Evolutionary conservation across 139 green algal species (phyloP).

Genomic region (Chlamydomonas incerta): DNA sequence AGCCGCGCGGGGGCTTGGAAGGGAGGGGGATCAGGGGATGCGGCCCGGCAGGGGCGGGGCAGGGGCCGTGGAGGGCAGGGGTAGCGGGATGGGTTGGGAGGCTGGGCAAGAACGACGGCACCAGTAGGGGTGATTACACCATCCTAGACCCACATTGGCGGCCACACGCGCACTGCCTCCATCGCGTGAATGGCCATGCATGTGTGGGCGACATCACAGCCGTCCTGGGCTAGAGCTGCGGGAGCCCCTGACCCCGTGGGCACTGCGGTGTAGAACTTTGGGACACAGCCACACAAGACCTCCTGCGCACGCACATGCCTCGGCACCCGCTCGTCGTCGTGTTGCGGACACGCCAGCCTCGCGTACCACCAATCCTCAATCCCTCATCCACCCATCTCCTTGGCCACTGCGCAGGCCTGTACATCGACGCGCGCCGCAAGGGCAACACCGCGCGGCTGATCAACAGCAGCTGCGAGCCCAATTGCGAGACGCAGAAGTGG

Average conservation of each 20-base stretch:
- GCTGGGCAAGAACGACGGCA: no score
- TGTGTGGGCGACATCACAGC: background rate
- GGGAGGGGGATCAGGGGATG: no score
- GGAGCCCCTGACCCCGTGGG: background rate
- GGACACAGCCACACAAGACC: background rate
- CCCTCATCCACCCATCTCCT: background rate
- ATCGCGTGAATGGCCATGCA: background rate
- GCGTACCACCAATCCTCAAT: no score
- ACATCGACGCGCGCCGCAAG: constrained; percentile 86
- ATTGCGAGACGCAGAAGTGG: constrained; percentile 94
- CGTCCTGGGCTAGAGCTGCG: constrained; percentile 19
- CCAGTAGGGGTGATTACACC: no score
- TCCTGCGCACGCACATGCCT: no score
- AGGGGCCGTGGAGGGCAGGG: no score
- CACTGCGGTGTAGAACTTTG: constrained; percentile 21
- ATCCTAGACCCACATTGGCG: background rate
- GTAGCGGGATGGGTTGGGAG: no score
- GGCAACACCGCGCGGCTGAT: constrained; percentile 86
- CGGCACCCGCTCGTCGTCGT: no score
- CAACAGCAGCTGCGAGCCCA: constrained; percentile 90
- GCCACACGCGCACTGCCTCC: background rate
- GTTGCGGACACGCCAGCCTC: no score
- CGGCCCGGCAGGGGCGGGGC: no score
- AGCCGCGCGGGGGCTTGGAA: no score
- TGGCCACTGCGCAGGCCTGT: constrained; percentile 52